A percentile compares a stretch with the other conserved stretches of the same genome.
These are phyloP conservation scores for Tetracladium marchalianum DNA, from an alignment of 495 filamentous ascomycete genomes.

Conservation along the genomic window DNA sequence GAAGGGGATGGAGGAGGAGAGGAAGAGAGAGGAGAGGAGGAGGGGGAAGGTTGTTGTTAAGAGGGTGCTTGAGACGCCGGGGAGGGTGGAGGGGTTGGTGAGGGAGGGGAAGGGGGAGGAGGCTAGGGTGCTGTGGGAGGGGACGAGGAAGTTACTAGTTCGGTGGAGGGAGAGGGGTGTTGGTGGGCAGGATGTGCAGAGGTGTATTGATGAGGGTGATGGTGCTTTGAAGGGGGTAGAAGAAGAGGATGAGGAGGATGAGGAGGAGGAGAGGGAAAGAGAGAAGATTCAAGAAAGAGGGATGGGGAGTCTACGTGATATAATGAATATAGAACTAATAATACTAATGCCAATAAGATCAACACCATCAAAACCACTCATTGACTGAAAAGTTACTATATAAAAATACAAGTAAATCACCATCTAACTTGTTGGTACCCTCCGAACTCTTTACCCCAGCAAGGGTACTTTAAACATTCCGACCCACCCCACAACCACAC, in stretches of 20 bases:
- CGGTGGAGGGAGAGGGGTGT: constrained; percentile 41
- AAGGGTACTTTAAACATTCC: no score
- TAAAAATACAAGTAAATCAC: no score
- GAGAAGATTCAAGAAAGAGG: not conserved
- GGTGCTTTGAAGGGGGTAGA: constrained; percentile 27
- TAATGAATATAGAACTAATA: no score
- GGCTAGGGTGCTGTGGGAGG: constrained; percentile 48
- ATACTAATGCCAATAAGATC: no score
- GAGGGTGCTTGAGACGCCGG: constrained; percentile 56
- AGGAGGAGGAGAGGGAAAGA: constrained; percentile 1
- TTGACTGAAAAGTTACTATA: not conserved
- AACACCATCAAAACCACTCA: not conserved
- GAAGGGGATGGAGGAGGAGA: constrained; percentile 23
- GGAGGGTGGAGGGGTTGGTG: constrained; percentile 53
- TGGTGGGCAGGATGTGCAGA: constrained; percentile 36
- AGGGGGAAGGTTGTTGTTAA: constrained; percentile 56
- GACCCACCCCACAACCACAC: no score
- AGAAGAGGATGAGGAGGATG: constrained; percentile 11
- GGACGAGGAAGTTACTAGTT: constrained; percentile 38
- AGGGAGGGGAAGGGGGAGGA: constrained; percentile 52
- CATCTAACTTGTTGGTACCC: no score
- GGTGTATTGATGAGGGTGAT: constrained; percentile 43
- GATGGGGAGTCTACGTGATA: not conserved
- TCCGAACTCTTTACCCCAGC: no score
- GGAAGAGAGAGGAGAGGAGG: constrained; percentile 25